phyloP scores from a whole-genome alignment of 257 asterid genomes.

The Voacanga thouarsii region DNA sequence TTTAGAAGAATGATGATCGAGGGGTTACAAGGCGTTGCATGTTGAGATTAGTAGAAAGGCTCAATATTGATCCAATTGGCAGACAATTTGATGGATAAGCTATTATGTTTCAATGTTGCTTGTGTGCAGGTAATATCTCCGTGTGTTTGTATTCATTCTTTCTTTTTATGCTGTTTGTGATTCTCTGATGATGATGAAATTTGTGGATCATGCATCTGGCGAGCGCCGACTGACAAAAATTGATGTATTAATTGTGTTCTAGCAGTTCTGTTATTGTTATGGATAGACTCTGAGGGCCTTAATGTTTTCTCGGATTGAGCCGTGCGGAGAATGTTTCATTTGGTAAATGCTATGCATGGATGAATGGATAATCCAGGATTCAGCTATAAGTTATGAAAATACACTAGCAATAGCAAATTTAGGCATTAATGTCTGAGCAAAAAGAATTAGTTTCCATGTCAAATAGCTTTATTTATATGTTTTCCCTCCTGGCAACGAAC shows the following conservation, averaged over 20 bases:
- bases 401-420: not conserved
- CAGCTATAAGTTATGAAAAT: not conserved
- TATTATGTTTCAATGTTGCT: conserved; percentile 31
- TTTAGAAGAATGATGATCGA: conserved; percentile 19
- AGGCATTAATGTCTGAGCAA: not conserved
- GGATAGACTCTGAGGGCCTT: conserved; percentile 1
- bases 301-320: not conserved
- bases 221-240: not conserved
- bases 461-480: not conserved
- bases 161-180: not conserved
- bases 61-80: conserved; percentile 10
- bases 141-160: not conserved
- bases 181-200: not conserved
- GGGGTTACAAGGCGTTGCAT: conserved; percentile 17
- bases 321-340: not conserved
- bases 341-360: not conserved
- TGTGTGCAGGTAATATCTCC: conserved; percentile 31
- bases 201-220: conserved; percentile 10
- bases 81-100: conserved; percentile 30
- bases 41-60: conserved; percentile 11
- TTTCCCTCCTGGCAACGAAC: not conserved
- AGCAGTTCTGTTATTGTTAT: not conserved
- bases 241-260: not conserved
- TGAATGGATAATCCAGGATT: not conserved
- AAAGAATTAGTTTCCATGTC: not conserved